Conservation (phyloP, 306 rosid genomes). For the Sesbania bispinosa region DNA sequence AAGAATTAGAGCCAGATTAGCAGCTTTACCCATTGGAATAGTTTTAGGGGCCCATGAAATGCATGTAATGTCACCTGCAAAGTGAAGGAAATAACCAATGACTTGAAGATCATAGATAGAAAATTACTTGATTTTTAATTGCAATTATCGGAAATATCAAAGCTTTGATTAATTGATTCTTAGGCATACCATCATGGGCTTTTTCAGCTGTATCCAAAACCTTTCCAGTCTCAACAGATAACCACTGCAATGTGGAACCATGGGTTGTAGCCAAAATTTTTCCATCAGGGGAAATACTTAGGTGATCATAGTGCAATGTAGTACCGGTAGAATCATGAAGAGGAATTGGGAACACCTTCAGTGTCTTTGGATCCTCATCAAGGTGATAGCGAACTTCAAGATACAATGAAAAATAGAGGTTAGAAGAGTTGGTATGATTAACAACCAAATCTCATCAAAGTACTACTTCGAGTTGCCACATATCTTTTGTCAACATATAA, state of each 20-base stretch:
- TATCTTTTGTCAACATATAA: not conserved
- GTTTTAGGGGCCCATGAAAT: conserved; percentile 82
- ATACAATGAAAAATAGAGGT: conserved; percentile 19
- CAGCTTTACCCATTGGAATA: conserved; percentile 58
- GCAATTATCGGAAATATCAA: not conserved
- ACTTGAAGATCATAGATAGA: not conserved
- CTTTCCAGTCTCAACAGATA: conserved; percentile 75
- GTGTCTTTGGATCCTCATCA: conserved; percentile 93
- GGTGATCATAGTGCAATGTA: conserved; percentile 69
- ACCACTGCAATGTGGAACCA: conserved; percentile 92
- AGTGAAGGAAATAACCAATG: conserved; percentile 19
- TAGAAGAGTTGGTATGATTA: conserved; percentile 13
- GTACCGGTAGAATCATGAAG: conserved; percentile 65
- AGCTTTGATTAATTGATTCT: conserved; percentile 7
- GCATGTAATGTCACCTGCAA: conserved; percentile 84
- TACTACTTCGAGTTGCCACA: not conserved
- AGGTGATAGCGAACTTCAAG: conserved; percentile 88
- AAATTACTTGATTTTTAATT: conserved; percentile 1
- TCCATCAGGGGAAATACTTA: conserved; percentile 84
- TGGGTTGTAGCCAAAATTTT: conserved; percentile 74
- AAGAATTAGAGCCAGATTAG: conserved; percentile 1
- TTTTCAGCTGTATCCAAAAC: conserved; percentile 94
- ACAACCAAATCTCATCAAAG: not conserved
- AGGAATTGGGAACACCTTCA: conserved; percentile 86
- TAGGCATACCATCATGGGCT: conserved; percentile 79